Evolutionary conservation across 2,329 filamentous ascomycete genomes (phyloP), one percentile per base, ranked within the genome.

Genomic region (Colletotrichum eleusines): DNA sequence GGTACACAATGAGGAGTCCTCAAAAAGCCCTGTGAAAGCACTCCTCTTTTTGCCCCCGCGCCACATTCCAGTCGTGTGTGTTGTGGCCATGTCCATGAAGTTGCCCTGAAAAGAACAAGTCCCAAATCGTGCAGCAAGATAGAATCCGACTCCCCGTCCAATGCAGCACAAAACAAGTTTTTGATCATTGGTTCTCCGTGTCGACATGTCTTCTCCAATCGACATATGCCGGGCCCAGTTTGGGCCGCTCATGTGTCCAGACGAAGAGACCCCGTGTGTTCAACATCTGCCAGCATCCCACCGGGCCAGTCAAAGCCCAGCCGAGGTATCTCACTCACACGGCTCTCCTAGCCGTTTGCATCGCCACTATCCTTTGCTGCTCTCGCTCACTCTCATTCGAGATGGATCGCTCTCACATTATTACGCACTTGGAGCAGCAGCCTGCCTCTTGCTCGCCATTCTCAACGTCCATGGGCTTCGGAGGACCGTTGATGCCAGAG

Each of bases 381-480:
- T 46, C 46, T 40, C 35, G 16, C 46, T 38, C 48, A 31, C 40
- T 69, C 46, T 38, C 40, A 38, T 35, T 14, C 42, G 33, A 68
- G 23, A 26, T 54, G 23, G 53, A 50, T 31, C 71, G 70, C 73
- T 90, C 90, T 90, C 90, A 96, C 94, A 97, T 97, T 80, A 97
- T 88, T 80, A 93, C 87, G 83, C 94, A 97, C 83, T 92, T 93
- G 77, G 89, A 86, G 84, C 94, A 97, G 88, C 95, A 97, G 75
- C 94, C 92, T 51, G 88, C 85, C 79, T 91, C 89, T 76, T 87
- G 83, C 76, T 90, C 87, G 73, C 89, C 88, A 72, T 91, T 90
- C 75, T 91, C 90, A 77, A 96, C 89, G 75, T 97, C 93, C 88
- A 97, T 91, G 83, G 95, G 93, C 85, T 89, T 87, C 72, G 84